A percentile compares a stretch with the other conserved stretches of the same genome.
phyloP scores from a whole-genome alignment of 2,329 filamentous ascomycete species.

The Onygenales sp. region DNA sequence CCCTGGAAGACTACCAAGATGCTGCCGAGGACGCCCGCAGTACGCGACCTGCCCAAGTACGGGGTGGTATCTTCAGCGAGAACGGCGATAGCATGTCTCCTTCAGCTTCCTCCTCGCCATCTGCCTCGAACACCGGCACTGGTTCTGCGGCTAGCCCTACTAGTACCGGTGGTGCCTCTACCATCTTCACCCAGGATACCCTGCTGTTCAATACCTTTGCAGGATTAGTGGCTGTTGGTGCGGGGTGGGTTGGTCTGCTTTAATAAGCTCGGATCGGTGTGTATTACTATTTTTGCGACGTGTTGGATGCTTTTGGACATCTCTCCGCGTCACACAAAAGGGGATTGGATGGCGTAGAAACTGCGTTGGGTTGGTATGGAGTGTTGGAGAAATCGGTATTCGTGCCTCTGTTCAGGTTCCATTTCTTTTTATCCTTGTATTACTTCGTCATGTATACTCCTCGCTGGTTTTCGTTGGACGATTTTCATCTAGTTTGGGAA shows the following conservation, averaged over 20 bases:
- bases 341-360: background rate
- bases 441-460: background rate
- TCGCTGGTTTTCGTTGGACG: background rate
- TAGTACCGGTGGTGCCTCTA: background rate
- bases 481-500: background rate
- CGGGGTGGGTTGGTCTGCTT: background rate
- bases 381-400: background rate
- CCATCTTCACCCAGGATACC: background rate
- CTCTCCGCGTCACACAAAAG: too few relatives aligned
- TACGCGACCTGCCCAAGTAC: background rate
- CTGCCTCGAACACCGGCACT: background rate
- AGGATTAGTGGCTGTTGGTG: background rate
- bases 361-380: background rate
- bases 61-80: background rate
- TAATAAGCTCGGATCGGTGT: background rate
- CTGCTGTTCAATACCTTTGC: slow-evolving; percentile 1
- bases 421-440: background rate
- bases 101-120: background rate
- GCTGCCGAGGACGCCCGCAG: slow-evolving; percentile 7
- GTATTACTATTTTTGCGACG: background rate
- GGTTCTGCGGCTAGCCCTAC: background rate
- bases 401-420: background rate
- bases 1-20: slow-evolving; percentile 10
- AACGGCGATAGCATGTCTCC: background rate
- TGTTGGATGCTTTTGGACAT: too few relatives aligned